Evolutionary conservation across 345 rosid species (phyloP), one percentile per base, ranked within the genome.

Genomic region (Brassica juncea): DNA sequence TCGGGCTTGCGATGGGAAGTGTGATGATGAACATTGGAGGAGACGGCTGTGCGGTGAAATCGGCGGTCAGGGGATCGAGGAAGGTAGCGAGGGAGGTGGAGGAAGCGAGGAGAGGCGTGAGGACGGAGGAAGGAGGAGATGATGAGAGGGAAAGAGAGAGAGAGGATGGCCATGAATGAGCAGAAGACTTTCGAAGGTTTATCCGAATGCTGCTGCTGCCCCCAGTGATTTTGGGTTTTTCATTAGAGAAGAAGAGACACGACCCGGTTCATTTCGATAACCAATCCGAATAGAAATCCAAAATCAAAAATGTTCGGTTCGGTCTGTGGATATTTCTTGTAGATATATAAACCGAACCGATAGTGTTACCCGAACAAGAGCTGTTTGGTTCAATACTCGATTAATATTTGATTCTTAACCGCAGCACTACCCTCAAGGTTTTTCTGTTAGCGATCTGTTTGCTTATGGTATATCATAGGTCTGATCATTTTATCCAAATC

Each of bases 91-190:
- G 64, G 76, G 37, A 68, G 83, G 71, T 28, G 80, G 1, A 77
- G 81, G 21, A 78, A 68, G 59, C 80, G 82, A 86, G 76, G 78
- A 83, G 80, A 70, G 68, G 77, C 74, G 87, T 75, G 80, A 34
- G 97, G 91, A 14, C 85, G 87, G 35, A 91, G 84, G 77, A 88
- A 49, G 77, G 95, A 87, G 78, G 95, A 87, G 74, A 90, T 75
- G 80, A 89, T 88, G 11, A 89, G 76, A 8, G 97, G 97, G 35
- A 88, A 81, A 9, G 96, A 94, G 14, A 89, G 75, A 8, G 91
- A 81, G 69, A 89, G 85, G 59, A 85, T 86, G 31, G 97, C 89
- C 99, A 60, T 60, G 15, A 27, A 87, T 87, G 42, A 67, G 58
- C 8, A 19, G 28, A 2, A 11, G 35, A 64, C 47, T 2, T 25